Evolutionary conservation across 331 rosid species (phyloP).

Genomic region (Cucumis variabilis): DNA sequence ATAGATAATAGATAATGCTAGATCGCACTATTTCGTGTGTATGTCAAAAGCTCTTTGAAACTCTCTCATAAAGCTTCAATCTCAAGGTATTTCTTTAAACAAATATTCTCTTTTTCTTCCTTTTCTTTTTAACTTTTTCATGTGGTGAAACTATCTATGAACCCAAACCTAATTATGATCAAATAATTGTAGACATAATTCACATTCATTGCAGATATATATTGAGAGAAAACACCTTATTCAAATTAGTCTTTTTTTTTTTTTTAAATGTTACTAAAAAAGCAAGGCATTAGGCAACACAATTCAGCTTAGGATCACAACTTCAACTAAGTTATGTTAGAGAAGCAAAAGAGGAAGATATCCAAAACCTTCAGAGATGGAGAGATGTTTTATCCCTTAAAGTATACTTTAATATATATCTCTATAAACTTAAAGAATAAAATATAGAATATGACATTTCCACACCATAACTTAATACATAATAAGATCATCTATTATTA

Average conservation of each 20-base stretch:
- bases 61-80: neutral
- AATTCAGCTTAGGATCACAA: neutral
- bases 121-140: neutral
- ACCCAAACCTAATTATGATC: neutral
- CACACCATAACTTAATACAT: too few relatives aligned
- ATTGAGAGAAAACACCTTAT: too few relatives aligned
- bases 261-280: too few relatives aligned
- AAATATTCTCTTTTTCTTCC: neutral
- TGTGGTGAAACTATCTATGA: neutral
- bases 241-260: too few relatives aligned
- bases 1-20: too few relatives aligned
- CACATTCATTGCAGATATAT: neutral
- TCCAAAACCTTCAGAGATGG: too few relatives aligned
- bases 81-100: neutral
- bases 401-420: too few relatives aligned
- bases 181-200: neutral
- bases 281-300: too few relatives aligned
- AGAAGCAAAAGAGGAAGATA: neutral
- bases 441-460: too few relatives aligned
- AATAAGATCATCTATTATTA: too few relatives aligned
- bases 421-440: neutral
- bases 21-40: too few relatives aligned
- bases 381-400: too few relatives aligned
- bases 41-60: neutral
- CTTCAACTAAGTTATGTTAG: neutral